Base-by-base conservation (phyloP, 139 green algal species). In the Chlorella sp. region DNA sequence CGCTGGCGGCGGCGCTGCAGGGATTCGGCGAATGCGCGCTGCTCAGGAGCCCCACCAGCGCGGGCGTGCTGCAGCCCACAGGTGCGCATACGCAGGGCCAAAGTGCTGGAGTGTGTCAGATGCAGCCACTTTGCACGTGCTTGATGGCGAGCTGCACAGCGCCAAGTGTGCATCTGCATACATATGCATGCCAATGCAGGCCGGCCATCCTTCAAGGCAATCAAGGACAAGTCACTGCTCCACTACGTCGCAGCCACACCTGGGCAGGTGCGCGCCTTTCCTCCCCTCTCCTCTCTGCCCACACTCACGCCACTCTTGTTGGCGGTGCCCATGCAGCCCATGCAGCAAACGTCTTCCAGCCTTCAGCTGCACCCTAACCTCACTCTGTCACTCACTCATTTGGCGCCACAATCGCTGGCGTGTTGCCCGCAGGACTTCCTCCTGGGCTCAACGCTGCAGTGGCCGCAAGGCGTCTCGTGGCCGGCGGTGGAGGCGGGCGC, bases 341-440 rank as follows among this genome's bases (percentile, higher is more conserved):
- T n/a, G n/a, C n/a, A n/a, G n/a, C n/a, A n/a, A n/a, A n/a, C n/a
- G n/a, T n/a, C n/a, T n/a, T n/a, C n/a, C n/a, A n/a, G n/a, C n/a
- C n/a, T n/a, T n/a, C n/a, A n/a, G n/a, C n/a, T n/a, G n/a, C n/a
- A n/a, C n/a, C n/a, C n/a, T n/a, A n/a, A n/a, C n/a, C n/a, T n/a
- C n/a, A n/a, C n/a, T n/a, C n/a, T n/a, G n/a, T n/a, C n/a, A n/a
- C n/a, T n/a, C n/a, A n/a, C n/a, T n/a, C n/a, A n/a, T n/a, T n/a
- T n/a, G n/a, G n/a, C n/a, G n/a, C n/a, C n/a, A n/a, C n/a, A n/a
- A n/a, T n/a, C n/a, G n/a, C n/a, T n/a, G n/a, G n/a, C n/a, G n/a
- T n/a, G n/a, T n/a, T 35, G 23, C 1, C 31, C 23, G 23, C 78
- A 83, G 51, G 64, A 74, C 2, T 83, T 83, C 64, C 78, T 83